phyloP scores from a whole-genome alignment of 345 rosid species.

The Garcia nutans region DNA sequence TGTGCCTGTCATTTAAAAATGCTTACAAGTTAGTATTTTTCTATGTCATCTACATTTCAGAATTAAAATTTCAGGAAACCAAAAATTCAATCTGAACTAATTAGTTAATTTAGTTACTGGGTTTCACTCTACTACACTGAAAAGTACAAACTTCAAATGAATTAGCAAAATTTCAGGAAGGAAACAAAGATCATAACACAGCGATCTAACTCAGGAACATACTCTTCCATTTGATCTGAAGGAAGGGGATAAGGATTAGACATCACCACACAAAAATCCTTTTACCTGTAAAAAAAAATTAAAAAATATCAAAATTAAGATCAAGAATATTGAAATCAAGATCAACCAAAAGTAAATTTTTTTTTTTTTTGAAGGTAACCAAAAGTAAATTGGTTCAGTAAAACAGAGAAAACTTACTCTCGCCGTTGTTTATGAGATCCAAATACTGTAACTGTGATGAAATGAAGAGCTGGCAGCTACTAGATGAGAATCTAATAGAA shows the following conservation, averaged over 20 bases:
- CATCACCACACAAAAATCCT: not conserved
- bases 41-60: not conserved
- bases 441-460: not conserved
- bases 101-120: not conserved
- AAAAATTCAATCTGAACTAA: not conserved
- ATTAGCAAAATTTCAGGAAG: not conserved
- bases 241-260: conserved; percentile 1
- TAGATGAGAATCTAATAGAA: not conserved
- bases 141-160: not conserved
- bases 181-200: not conserved
- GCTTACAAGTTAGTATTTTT: too few species aligned
- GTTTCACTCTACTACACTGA: not conserved
- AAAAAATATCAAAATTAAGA: not conserved
- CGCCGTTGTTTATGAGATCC: not conserved
- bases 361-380: too few species aligned
- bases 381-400: too few species aligned
- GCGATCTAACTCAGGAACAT: conserved; percentile 15
- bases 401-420: not conserved
- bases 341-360: not conserved
- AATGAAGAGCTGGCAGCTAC: not conserved
- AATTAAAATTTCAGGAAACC: not conserved
- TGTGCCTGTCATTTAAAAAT: not conserved
- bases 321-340: not conserved
- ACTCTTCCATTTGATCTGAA: conserved; percentile 7
- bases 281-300: not conserved